Evolutionary conservation across 768 basidiomycete species (phyloP), one percentile per base, ranked within the genome.

Genomic region (Trametes cingulata): DNA sequence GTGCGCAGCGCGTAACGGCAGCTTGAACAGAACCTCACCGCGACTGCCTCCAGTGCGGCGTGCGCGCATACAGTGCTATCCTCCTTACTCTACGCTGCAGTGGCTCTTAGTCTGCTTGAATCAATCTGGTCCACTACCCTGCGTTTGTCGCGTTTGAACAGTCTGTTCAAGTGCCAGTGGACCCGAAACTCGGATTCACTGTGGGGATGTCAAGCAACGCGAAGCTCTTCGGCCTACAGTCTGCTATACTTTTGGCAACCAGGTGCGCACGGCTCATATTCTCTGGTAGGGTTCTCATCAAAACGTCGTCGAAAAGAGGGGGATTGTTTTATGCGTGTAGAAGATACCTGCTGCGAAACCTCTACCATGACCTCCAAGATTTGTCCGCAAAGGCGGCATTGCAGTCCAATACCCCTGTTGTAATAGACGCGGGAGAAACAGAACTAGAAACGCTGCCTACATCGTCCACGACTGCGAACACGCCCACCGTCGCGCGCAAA

Each of bases 321-420:
- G 71, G 71, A 0, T 64, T 88, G 14, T 88, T 87, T 68, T 71
- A 82, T 39, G 78, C 79, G 14, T 88, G 85, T 62, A 80, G 85
- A 52, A 77, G 79, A 62, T 86, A 83, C 64, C 75, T 90, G 37
- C 75, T 85, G 4, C 76, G 77, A 24, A 80, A 77, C 46, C 76
- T 90, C 0, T 88, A 86, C 71, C 79, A 81, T 40, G 82, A 88
- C 70, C 74, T 90, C 7, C 81, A 78, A 49, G 73, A 72, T 50
- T 70, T 84, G 6, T 79, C 82, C 0, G 72, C 75, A 20, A 62
- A 67, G 40, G 52, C 54, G 19, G 41, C 53, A 24, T 41, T 49
- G 8, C 64, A 63, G 7, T 39, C 62, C 15, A 54, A 58, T 7
- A 52, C 42, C 1, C 39, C 62, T 8, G 52, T 36, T 22, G 60